Conservation (phyloP, 1,139 yeast genomes). For the Debaryomyces fabryi region DNA sequence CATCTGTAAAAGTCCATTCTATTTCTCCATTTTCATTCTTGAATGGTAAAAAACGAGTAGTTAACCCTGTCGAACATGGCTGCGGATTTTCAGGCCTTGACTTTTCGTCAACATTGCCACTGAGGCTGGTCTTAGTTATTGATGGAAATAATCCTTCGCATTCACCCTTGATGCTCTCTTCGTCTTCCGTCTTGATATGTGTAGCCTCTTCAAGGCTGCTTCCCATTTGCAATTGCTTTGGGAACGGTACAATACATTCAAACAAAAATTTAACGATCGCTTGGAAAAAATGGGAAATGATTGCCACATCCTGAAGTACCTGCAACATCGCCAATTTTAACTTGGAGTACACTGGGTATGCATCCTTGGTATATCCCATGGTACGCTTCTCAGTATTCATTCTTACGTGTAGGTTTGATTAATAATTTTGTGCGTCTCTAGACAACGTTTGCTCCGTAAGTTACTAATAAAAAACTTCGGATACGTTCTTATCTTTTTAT, state of each 20-base stretch:
- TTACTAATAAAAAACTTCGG: constrained; percentile 1
- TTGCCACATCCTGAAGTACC: neutral
- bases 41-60: constrained; percentile 52
- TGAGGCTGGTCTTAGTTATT: constrained; percentile 15
- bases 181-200: neutral
- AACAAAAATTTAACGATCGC: neutral
- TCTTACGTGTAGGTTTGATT: neutral
- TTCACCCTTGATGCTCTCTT: neutral
- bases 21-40: constrained; percentile 58
- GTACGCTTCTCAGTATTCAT: neutral
- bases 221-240: neutral
- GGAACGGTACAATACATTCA: neutral
- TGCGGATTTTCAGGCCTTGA: constrained; percentile 16
- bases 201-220: neutral
- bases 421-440: neutral
- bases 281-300: neutral
- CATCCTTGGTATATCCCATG: neutral
- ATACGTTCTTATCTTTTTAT: neutral
- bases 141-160: constrained; percentile 21
- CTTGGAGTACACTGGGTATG: neutral
- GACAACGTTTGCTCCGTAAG: neutral
- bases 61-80: constrained; percentile 53
- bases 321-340: neutral
- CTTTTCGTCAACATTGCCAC: constrained; percentile 10
- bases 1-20: constrained; percentile 59